Percentiles rank a stretch among this genome's conserved stretches.
These are phyloP conservation scores for Pyrrhoderma lamaoense DNA, from an alignment of 1,284 basidiomycete species.

Conservation along the genomic window DNA sequence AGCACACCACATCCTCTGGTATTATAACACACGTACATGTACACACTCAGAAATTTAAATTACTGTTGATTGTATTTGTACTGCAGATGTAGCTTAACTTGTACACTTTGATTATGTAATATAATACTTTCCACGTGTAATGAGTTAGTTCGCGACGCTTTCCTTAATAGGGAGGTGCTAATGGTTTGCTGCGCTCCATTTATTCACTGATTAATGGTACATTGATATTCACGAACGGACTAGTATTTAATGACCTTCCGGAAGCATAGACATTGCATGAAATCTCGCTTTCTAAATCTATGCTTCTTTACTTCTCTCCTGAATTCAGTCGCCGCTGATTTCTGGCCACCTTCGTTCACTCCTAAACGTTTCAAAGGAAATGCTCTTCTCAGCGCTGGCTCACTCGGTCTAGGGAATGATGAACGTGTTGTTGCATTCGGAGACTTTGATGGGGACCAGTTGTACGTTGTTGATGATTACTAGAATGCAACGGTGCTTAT, in stretches of 20 bases:
- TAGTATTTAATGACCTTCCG: neutral
- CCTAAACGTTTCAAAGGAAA: constrained; percentile 84
- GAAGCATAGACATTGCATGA: neutral
- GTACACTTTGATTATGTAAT: too few species aligned
- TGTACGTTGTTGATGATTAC: constrained; percentile 46
- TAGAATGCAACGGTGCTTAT: constrained; percentile 8
- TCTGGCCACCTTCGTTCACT: constrained; percentile 68
- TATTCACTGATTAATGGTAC: neutral
- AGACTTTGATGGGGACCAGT: constrained; percentile 94
- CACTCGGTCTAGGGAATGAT: constrained; percentile 68
- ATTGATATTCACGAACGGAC: neutral
- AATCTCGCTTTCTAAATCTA: neutral
- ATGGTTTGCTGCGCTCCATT: too few species aligned
- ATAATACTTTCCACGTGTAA: too few species aligned
- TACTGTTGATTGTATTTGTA: too few species aligned
- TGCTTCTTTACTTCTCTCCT: constrained; percentile 5
- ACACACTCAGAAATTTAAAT: too few species aligned
- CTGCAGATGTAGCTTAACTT: too few species aligned
- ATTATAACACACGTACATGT: too few species aligned
- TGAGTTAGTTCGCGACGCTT: too few species aligned
- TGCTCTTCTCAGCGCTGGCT: constrained; percentile 73
- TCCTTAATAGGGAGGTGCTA: too few species aligned
- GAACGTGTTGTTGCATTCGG: constrained; percentile 82
- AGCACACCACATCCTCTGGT: too few species aligned
- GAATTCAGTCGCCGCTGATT: constrained; percentile 20